Percentiles rank a stretch among this genome's conserved stretches.
phyloP scores from a whole-genome alignment of 1,139 yeast genomes.

The Candida sanyaensis region DNA sequence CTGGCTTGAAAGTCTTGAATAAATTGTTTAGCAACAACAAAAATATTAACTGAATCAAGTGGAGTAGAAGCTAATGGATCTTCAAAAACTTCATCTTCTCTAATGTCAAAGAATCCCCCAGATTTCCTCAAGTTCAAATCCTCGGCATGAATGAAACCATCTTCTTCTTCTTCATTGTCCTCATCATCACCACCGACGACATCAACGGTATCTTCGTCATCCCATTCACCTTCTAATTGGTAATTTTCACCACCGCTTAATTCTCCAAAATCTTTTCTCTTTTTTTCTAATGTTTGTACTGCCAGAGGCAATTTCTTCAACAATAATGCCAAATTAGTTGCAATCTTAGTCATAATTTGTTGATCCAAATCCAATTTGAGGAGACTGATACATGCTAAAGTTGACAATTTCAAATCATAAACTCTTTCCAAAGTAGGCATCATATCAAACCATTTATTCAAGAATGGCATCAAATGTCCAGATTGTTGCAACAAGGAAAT shows the following conservation, averaged over 20 bases:
- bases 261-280: conserved; percentile 52
- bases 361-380: conserved; percentile 25
- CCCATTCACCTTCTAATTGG: conserved; percentile 22
- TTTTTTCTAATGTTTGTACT: conserved; percentile 61
- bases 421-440: conserved; percentile 67
- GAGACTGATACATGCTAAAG: conserved; percentile 64
- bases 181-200: conserved; percentile 19
- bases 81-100: conserved; percentile 65
- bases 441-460: conserved; percentile 67
- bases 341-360: conserved; percentile 14
- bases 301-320: conserved; percentile 71
- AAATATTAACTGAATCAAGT: conserved; percentile 69
- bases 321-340: conserved; percentile 15
- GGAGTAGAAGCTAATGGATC: conserved; percentile 83
- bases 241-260: conserved; percentile 23
- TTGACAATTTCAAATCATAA: conserved; percentile 76
- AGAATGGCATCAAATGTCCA: conserved; percentile 50
- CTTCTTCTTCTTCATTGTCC: conserved; percentile 41
- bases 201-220: conserved; percentile 16
- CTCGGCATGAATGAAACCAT: conserved; percentile 16
- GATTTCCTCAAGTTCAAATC: conserved; percentile 37
- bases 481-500: conserved; percentile 52
- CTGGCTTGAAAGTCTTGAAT: conserved; percentile 14
- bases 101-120: conserved; percentile 42
- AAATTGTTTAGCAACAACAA: conserved; percentile 15